Base-by-base conservation (phyloP, 495 filamentous ascomycete species). In the Lentithecium fluviatile region DNA sequence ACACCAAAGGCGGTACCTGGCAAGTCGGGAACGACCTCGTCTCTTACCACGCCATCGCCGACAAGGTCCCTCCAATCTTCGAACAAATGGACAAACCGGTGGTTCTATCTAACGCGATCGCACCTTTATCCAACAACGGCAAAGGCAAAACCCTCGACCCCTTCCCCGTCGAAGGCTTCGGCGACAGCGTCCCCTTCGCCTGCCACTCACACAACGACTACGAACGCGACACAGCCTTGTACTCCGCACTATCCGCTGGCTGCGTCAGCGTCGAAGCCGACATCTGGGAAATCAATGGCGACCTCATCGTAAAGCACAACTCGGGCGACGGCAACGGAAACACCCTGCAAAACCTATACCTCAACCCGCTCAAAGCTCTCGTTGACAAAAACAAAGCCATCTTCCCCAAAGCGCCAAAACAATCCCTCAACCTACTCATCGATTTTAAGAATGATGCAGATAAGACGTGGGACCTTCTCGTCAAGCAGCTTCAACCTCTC, bases 401-500 rank as follows among this genome's bases (percentile, higher is more conserved):
- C 15, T 91, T 87, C 69, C 80, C 84, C 56, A 72, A 80, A 2
- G 77, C 80, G 55, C 75, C 81, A 1, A 69, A 68, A 4, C 85
- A 88, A 70, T 82, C 85, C 0, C 74, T 93, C 0, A 81, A 83
- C 58, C 80, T 94, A 21, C 82, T 89, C 45, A 78, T 94, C 38
- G 89, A 94, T 61, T 60, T 90, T 62, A 93, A 94, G 67, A 62
- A 38, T 12, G 46, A 59, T 21, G 65, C 52, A 13, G 23, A 63
- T 51, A 11, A 26, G 20, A 51, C 43, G 1, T 38, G 61, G 56
- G 57, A 50, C 57, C 45, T 50, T 25, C 40, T 56, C 45, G 84
- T 90, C 6, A 67, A 88, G 54, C 67, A 76, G 12, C 78, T 93
- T 0, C 71, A 80, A 25, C 88, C 88, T 4, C 79, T 93, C 1